Evolutionary conservation across 2,329 filamentous ascomycete genomes (phyloP), one percentile per base, ranked within the genome.

Genomic region (Neopestalotiopsis clavispora): DNA sequence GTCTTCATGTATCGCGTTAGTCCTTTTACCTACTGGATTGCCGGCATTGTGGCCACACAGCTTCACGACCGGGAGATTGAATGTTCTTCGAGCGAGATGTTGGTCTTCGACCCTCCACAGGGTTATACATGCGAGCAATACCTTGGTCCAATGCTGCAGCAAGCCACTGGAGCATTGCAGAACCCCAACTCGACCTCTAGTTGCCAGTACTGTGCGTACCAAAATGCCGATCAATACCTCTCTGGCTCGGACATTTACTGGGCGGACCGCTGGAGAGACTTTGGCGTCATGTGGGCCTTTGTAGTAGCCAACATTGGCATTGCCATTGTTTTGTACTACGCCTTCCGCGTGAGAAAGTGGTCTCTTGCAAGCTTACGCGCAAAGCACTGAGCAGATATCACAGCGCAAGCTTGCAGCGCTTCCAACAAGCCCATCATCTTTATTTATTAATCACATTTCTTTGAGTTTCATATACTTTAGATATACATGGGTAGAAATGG

Each of bases 1-100:
- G 90, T 91, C 74, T 94, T 94, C 84, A 93, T 94, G 90, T 95
- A 95, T 80, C 89, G 92, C 61, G 82, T 94, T 62, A 94, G 91
- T 0, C 94, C 94, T 0, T 92, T 97, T 74, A 95, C 92, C 0
- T 97, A 97, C 78, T 83, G 96, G 17, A 89, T 95, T 32, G 86
- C 87, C 10, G 92, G 90, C 23, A 90, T 97, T 82, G 79, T 95
- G 0, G 86, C 91, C 0, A 88, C 87, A 0, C 93, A 89, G 3
- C 82, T 97, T 4, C 92, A 92, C 56, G 90, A 92, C 74, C 89
- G 88, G 0, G 63, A 81, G 0, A 89, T 95, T 42, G 73, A 78
- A 0, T 97, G 94, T 78, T 88, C 92, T 0, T 71, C 78, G 4
- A 92, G 92, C 76, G 94, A 97, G 78, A 85, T 88, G 70, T 83